These are phyloP conservation scores for Veloporphyrellus conicus DNA, from an alignment of 1,284 basidiomycete species.

Conservation along the genomic window DNA sequence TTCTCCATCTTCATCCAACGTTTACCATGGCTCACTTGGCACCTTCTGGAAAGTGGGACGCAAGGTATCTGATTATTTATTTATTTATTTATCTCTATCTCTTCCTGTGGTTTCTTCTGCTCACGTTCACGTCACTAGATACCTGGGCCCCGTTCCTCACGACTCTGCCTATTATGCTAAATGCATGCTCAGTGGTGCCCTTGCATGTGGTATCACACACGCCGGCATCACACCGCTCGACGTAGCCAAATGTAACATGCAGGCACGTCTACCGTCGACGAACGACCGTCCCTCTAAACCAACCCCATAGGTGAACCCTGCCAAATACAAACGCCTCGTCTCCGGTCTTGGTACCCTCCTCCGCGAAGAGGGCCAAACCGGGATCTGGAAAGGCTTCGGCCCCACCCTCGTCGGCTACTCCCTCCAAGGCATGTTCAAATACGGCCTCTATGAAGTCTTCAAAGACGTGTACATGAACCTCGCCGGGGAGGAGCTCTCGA, in stretches of 20 bases:
- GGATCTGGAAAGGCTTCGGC: conserved; percentile 92
- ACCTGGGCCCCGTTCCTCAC: conserved; percentile 68
- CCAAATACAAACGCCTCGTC: conserved; percentile 73
- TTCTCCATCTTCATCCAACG: background rate
- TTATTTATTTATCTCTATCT: background rate
- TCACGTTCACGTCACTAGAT: conserved; percentile 36
- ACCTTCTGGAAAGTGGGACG: conserved; percentile 61
- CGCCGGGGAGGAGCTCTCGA: conserved; percentile 79
- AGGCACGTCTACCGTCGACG: conserved; percentile 51
- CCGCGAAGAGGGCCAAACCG: conserved; percentile 77
- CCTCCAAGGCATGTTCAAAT: conserved; percentile 95
- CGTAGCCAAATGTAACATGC: conserved; percentile 97
- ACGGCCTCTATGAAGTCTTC: conserved; percentile 94
- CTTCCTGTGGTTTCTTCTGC: background rate
- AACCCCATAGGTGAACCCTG: conserved; percentile 54
- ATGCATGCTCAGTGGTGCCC: conserved; percentile 83
- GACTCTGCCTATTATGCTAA: conserved; percentile 71
- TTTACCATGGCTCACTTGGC: conserved; percentile 27
- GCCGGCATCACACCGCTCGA: conserved; percentile 91
- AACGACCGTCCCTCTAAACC: too few relatives aligned
- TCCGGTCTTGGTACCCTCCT: conserved; percentile 72
- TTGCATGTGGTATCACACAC: conserved; percentile 93
- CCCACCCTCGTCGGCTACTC: conserved; percentile 92
- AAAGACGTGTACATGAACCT: conserved; percentile 88
- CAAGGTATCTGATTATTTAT: conserved; percentile 42